Evolutionary conservation across 148 eudicot species (phyloP).

Genomic region (Rhododendron ovatum): DNA sequence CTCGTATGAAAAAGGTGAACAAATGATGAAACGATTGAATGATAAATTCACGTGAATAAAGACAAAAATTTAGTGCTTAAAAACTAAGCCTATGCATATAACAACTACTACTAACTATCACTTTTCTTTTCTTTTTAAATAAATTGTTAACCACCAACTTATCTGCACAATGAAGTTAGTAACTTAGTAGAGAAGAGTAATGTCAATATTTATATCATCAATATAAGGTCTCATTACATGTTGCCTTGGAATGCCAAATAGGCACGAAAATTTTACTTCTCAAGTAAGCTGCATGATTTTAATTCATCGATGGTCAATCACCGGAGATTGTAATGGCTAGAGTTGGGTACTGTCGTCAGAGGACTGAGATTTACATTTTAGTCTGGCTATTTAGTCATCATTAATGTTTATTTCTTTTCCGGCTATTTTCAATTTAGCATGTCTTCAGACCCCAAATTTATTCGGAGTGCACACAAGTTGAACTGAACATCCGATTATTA

Average conservation of each 20-base stretch:
- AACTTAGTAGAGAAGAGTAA: background rate
- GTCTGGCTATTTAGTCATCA: too few relatives aligned
- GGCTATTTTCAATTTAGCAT: background rate
- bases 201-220: background rate
- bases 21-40: too few relatives aligned
- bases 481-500: too few relatives aligned
- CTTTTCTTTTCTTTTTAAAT: background rate
- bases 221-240: background rate
- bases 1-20: background rate
- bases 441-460: background rate
- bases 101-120: too few relatives aligned
- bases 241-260: background rate
- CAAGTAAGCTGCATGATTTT: background rate
- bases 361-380: too few relatives aligned
- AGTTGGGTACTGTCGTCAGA: background rate
- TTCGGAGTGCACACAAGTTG: background rate
- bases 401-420: background rate
- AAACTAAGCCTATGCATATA: background rate
- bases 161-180: background rate
- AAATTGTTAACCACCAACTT: background rate
- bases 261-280: background rate
- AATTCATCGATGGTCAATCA: background rate
- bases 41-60: too few relatives aligned
- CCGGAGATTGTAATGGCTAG: background rate
- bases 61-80: background rate